Evolutionary conservation across 2,329 filamentous ascomycete species (phyloP).

Genomic region (Penicillium rolfsii): DNA sequence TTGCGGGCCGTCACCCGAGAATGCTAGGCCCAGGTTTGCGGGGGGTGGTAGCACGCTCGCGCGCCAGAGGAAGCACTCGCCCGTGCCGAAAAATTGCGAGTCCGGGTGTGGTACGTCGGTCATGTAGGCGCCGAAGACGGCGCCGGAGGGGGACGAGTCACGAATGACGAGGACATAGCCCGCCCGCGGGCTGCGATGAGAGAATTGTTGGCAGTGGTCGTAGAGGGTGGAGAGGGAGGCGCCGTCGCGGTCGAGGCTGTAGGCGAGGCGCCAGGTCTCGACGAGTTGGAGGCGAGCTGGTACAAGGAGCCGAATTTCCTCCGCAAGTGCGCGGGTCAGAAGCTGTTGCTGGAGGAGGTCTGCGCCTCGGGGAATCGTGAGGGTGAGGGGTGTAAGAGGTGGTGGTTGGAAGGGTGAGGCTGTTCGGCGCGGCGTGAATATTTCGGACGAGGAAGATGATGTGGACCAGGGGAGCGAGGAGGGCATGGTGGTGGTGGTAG

Average conservation of each 20-base stretch:
- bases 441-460: constrained; percentile 35
- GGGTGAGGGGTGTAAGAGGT: constrained; percentile 77
- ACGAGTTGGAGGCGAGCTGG: constrained; percentile 84
- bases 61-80: constrained; percentile 93
- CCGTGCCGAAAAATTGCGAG: constrained; percentile 89
- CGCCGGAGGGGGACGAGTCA: constrained; percentile 59
- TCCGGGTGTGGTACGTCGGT: constrained; percentile 82
- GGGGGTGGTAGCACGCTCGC: constrained; percentile 64
- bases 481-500: constrained; percentile 23
- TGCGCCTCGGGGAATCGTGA: constrained; percentile 60
- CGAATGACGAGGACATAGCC: constrained; percentile 88
- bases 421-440: constrained; percentile 58
- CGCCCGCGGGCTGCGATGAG: constrained; percentile 67
- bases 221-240: constrained; percentile 87
- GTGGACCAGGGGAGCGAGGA: constrained; percentile 44
- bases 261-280: constrained; percentile 83
- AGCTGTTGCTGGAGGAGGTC: constrained; percentile 61
- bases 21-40: constrained; percentile 14
- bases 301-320: constrained; percentile 88
- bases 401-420: constrained; percentile 84
- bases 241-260: constrained; percentile 90
- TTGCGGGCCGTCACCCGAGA: constrained; percentile 23
- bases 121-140: constrained; percentile 88
- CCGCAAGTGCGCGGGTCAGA: constrained; percentile 73
- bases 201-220: constrained; percentile 70